Evolutionary conservation across 202 grass and related monocot genomes (phyloP).

Genomic region (Saccharum hybrid): DNA sequence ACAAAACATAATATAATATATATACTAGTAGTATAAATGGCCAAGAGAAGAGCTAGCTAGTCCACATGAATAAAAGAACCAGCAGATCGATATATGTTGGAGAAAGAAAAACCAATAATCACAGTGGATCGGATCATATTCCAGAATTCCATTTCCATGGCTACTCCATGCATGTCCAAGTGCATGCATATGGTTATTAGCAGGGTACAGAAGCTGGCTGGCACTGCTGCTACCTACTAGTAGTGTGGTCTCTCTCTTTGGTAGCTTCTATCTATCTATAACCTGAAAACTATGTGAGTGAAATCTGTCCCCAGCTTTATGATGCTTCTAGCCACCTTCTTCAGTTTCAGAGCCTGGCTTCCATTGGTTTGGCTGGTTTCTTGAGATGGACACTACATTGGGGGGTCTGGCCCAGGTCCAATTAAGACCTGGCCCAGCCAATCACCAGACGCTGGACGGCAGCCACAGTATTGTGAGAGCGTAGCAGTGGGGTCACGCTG

Average conservation of each 20-base stretch:
- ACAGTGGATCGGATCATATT: background rate
- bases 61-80: background rate
- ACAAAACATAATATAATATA: too few species aligned
- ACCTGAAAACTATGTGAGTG: background rate
- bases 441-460: conserved; percentile 28
- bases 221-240: conserved; percentile 30
- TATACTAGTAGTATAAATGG: background rate
- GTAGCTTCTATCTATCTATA: conserved; percentile 3
- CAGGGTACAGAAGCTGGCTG: background rate
- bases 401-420: conserved; percentile 36
- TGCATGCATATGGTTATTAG: conserved; percentile 49
- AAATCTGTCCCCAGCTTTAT: background rate
- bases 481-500: conserved; percentile 26
- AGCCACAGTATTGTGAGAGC: background rate
- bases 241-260: conserved; percentile 21
- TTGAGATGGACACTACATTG: conserved; percentile 52
- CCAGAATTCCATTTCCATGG: background rate
- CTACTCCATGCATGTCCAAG: conserved; percentile 14
- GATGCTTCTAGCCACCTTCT: background rate
- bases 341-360: conserved; percentile 11
- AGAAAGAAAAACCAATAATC: conserved; percentile 12
- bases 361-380: conserved; percentile 43
- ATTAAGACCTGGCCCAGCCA: conserved; percentile 48
- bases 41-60: too few species aligned
- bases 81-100: background rate